Evolutionary conservation across 2,329 filamentous ascomycete species (phyloP), one percentile per base, ranked within the genome.

Genomic region (Stemphylium lycopersici): DNA sequence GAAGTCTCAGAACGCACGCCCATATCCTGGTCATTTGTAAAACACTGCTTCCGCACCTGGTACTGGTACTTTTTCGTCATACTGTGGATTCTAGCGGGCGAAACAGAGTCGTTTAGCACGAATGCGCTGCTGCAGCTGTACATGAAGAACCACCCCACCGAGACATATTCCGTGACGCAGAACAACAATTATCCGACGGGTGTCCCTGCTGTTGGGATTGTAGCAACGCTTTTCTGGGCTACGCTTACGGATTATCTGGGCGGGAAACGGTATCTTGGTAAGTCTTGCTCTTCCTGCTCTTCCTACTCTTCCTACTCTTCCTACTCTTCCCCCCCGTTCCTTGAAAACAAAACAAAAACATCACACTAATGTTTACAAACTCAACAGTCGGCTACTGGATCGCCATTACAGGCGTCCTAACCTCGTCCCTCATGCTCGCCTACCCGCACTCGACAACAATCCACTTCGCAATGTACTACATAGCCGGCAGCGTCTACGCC

Each of bases 21-120:
- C 0, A 67, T 85, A 11, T 80, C 69, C 22, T 68, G 79, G 50
- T 55, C 62, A 1, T 87, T 89, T 59, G 61, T 81, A 20, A 84
- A 80, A 57, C 80, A 79, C 39, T 81, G 87, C 13, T 77, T 89
- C 8, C 75, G 77, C 0, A 86, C 83, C 0, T 87, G 83, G 81
- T 82, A 87, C 63, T 88, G 83, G 80, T 89, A 85, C 78, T 86
- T 85, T 1, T 89, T 90, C 61, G 81, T 85, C 2, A 66, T 84
- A 4, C 81, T 90, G 0, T 90, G 87, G 87, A 82, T 88, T 59
- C 85, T 91, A 36, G 87, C 87, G 0, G 87, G 87, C 26, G 87
- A 90, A 67, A 87, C 86, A 0, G 88, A 91, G 69, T 88, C 86
- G 0, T 90, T 90, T 70, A 85, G 83, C 47, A 81, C 83, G 16